A percentile compares a stretch with the other conserved stretches of the same genome.
phyloP scores from a whole-genome alignment of 2,329 filamentous ascomycete species.

The Hirsutella minnesotensis region DNA sequence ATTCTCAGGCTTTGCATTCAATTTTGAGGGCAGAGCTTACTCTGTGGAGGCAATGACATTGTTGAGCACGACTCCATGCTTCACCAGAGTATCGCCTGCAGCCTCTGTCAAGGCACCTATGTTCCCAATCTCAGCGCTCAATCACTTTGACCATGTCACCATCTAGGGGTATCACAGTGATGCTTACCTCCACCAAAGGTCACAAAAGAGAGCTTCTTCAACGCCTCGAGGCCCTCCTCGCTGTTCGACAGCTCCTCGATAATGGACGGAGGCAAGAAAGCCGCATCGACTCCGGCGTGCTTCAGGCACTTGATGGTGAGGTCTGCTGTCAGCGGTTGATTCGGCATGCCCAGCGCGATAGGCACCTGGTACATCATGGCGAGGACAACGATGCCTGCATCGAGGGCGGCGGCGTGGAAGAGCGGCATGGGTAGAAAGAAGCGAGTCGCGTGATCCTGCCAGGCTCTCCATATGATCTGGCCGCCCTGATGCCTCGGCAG shows the following conservation, averaged over 20 bases:
- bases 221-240: conserved; percentile 13
- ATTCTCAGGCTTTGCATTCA: too few relatives aligned
- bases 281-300: conserved; percentile 13
- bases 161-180: too few relatives aligned
- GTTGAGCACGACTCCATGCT: conserved; percentile 18
- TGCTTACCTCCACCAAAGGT: conserved; percentile 24
- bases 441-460: not conserved
- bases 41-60: conserved; percentile 31
- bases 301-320: conserved; percentile 18
- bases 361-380: conserved; percentile 6
- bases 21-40: conserved; percentile 14
- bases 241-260: conserved; percentile 29
- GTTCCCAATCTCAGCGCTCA: not conserved
- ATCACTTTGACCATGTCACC: too few relatives aligned
- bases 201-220: conserved; percentile 21
- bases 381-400: conserved; percentile 5
- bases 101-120: conserved; percentile 23
- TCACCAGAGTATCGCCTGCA: conserved; percentile 23
- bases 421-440: conserved; percentile 11
- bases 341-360: conserved; percentile 16
- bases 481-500: conserved; percentile 5
- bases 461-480: not conserved
- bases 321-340: conserved; percentile 21
- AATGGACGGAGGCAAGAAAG: conserved; percentile 24
- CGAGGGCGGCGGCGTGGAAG: conserved; percentile 10